A percentile compares a stretch with the other conserved stretches of the same genome.
These are phyloP conservation scores for Chytriomyces sp. DNA, from an alignment of 192 early-diverging fungal genomes.

Conservation along the genomic window DNA sequence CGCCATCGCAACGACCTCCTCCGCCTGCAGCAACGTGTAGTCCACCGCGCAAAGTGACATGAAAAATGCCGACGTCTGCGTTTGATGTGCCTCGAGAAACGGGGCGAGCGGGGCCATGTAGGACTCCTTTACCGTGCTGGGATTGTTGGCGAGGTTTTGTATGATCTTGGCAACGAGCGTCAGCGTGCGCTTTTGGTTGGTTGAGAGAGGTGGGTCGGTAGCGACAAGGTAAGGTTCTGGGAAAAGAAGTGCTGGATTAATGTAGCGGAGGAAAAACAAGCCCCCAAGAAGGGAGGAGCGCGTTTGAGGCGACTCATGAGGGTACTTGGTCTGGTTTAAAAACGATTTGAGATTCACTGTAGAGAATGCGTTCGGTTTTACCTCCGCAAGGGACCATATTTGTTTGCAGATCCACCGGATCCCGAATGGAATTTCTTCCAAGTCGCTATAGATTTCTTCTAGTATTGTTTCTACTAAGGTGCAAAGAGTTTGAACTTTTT, in stretches of 20 bases:
- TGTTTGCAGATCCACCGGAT: slow-evolving; percentile 99
- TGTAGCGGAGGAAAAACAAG: slow-evolving; percentile 94
- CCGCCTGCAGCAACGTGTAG: too few relatives aligned
- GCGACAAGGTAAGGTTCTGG: slow-evolving; percentile 94
- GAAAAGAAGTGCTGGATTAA: slow-evolving; percentile 98
- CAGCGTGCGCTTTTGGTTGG: slow-evolving; percentile 80
- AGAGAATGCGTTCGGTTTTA: background rate
- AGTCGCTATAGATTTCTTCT: slow-evolving; percentile 64
- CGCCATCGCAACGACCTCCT: too few relatives aligned
- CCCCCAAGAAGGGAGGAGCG: slow-evolving; percentile 96
- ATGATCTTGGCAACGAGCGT: slow-evolving; percentile 93
- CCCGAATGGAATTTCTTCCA: slow-evolving; percentile 90
- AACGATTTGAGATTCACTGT: background rate
- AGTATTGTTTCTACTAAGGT: slow-evolving; percentile 87
- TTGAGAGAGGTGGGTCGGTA: slow-evolving; percentile 72
- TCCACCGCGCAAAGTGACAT: slow-evolving; percentile 82
- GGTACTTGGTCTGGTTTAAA: slow-evolving; percentile 72
- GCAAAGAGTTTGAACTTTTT: slow-evolving; percentile 61
- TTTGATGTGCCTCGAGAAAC: slow-evolving; percentile 87
- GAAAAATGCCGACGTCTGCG: slow-evolving; percentile 83
- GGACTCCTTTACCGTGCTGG: slow-evolving; percentile 81
- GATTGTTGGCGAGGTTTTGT: slow-evolving; percentile 94
- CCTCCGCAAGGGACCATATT: slow-evolving; percentile 86
- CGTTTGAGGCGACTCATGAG: slow-evolving; percentile 82
- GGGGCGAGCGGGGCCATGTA: slow-evolving; percentile 89